phyloP scores from a whole-genome alignment of 257 asterid genomes.

The Fraxinus excelsior region DNA sequence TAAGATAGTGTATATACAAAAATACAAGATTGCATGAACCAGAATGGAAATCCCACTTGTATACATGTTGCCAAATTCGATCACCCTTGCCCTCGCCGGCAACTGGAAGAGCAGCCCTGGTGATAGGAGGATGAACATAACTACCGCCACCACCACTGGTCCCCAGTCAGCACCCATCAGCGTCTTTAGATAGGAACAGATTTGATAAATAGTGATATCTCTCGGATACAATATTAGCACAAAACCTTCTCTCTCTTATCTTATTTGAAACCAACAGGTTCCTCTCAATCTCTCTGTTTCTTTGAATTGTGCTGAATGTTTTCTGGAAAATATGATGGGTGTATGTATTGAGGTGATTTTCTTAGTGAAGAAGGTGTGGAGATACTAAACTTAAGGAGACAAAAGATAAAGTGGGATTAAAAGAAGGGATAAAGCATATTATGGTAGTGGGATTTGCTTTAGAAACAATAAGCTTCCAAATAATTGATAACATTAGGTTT shows the following conservation, averaged over 20 bases:
- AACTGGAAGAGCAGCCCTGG: conserved; percentile 89
- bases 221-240: no score
- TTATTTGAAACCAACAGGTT: neutral
- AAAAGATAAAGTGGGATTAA: conserved; percentile 44
- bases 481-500: conserved; percentile 1
- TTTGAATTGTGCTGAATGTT: conserved; percentile 17
- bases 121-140: conserved; percentile 76
- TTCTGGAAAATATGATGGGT: conserved; percentile 23
- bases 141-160: conserved; percentile 92
- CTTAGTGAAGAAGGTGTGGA: conserved; percentile 68
- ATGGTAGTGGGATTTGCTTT: conserved; percentile 61
- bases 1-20: conserved; percentile 85
- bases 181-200: neutral
- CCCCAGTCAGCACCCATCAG: conserved; percentile 71
- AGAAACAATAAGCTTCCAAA: conserved; percentile 20
- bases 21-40: conserved; percentile 72
- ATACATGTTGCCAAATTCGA: conserved; percentile 91
- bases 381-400: conserved; percentile 61
- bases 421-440: conserved; percentile 56
- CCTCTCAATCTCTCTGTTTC: neutral
- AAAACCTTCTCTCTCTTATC: neutral
- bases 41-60: conserved; percentile 85
- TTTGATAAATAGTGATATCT: no score
- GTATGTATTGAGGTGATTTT: conserved; percentile 28
- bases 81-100: conserved; percentile 76